phyloP scores from a whole-genome alignment of 495 filamentous ascomycete species.

The Penicillium bialowiezense region DNA sequence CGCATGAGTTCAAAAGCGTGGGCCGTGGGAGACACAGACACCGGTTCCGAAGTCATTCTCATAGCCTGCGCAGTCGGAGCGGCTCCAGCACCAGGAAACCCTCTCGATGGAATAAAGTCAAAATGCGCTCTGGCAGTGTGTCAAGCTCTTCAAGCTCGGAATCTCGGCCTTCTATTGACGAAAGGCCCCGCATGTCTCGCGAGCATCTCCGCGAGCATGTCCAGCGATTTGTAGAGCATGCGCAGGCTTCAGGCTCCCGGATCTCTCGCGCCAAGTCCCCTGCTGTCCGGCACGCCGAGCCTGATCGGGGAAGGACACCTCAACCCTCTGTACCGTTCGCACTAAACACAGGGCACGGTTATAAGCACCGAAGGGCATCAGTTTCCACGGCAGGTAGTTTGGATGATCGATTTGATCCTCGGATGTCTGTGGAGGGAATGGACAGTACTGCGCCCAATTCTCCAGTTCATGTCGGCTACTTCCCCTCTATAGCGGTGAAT shows the following conservation, averaged over 20 bases:
- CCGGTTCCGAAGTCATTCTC: conserved; percentile 26
- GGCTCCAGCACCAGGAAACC: conserved; percentile 21
- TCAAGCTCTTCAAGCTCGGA: conserved; percentile 32
- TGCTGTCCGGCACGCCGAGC: neutral
- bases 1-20: conserved; percentile 28
- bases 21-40: conserved; percentile 35
- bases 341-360: conserved; percentile 5
- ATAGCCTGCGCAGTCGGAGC: conserved; percentile 25
- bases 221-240: conserved; percentile 4
- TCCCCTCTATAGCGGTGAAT: conserved; percentile 58
- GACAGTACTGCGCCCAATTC: conserved; percentile 49
- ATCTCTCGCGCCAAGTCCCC: conserved; percentile 14
- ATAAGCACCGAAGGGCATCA: conserved; percentile 23
- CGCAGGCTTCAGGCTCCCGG: conserved; percentile 3
- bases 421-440: conserved; percentile 46
- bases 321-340: conserved; percentile 6
- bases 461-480: conserved; percentile 40
- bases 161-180: conserved; percentile 12
- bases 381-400: conserved; percentile 37
- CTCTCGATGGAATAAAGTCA: conserved; percentile 24
- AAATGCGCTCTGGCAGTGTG: conserved; percentile 27
- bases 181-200: conserved; percentile 7
- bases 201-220: conserved; percentile 1
- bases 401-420: conserved; percentile 33
- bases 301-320: conserved; percentile 4